Conservation (phyloP, 495 filamentous ascomycete species). For the Penicillium cinerascens region DNA sequence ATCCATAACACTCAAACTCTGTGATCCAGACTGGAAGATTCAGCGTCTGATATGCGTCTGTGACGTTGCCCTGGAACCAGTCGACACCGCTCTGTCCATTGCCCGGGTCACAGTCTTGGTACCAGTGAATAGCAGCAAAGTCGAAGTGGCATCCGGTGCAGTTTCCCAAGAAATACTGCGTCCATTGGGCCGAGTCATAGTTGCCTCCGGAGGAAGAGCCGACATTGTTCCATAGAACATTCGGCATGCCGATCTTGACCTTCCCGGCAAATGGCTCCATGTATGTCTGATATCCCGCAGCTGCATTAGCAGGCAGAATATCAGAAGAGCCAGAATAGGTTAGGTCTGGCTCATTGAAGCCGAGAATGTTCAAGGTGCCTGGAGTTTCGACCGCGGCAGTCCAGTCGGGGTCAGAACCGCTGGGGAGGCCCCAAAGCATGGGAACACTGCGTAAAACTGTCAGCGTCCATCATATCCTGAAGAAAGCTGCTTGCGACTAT, state of each 20-base stretch:
- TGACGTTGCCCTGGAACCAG: constrained; percentile 49
- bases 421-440: constrained; percentile 54
- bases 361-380: constrained; percentile 38
- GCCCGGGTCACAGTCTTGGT: constrained; percentile 37
- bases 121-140: constrained; percentile 61
- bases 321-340: constrained; percentile 48
- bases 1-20: constrained; percentile 56
- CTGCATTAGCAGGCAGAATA: constrained; percentile 52
- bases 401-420: constrained; percentile 49
- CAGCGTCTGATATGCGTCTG: constrained; percentile 30
- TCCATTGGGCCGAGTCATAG: constrained; percentile 51
- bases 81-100: constrained; percentile 5
- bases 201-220: constrained; percentile 11
- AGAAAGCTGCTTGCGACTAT: no score
- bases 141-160: constrained; percentile 57
- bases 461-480: no score
- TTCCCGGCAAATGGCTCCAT: constrained; percentile 57
- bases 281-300: constrained; percentile 48
- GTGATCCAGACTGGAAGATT: constrained; percentile 63
- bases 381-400: constrained; percentile 44
- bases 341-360: constrained; percentile 76
- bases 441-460: constrained; percentile 48
- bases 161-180: constrained; percentile 48
- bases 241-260: constrained; percentile 57
- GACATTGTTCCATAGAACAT: constrained; percentile 59